Conservation (phyloP, 2,329 filamentous ascomycete genomes). For the Cryphonectria naterciae region DNA sequence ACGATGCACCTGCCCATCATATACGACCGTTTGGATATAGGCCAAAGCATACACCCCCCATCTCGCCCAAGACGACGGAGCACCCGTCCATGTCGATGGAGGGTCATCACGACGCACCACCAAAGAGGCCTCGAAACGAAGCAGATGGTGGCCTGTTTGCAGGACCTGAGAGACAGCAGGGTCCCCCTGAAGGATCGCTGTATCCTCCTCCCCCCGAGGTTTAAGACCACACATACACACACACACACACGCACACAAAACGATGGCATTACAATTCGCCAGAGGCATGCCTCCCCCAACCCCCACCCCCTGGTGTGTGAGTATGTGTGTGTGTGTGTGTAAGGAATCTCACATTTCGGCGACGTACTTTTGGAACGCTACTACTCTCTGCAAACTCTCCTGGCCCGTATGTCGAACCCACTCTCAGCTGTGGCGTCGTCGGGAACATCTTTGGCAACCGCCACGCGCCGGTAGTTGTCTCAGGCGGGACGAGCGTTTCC, state of each 20-base stretch:
- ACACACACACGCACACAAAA: too few species aligned
- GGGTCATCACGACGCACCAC: conserved; percentile 36
- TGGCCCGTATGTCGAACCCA: conserved; percentile 38
- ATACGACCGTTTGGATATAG: conserved; percentile 42
- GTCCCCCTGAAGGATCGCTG: conserved; percentile 42
- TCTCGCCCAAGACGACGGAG: conserved; percentile 51
- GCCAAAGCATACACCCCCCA: conserved; percentile 50
- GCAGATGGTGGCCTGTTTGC: conserved; percentile 45
- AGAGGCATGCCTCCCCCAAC: conserved; percentile 31
- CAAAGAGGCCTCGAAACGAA: conserved; percentile 56
- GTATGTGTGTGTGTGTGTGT: conserved; percentile 52
- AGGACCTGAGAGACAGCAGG: conserved; percentile 42
- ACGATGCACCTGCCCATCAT: conserved; percentile 43
- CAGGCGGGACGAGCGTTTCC: background rate
- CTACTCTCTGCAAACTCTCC: background rate
- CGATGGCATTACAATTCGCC: conserved; percentile 37
- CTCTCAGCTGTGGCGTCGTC: conserved; percentile 10
- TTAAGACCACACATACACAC: conserved; percentile 47
- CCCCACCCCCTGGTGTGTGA: conserved; percentile 30
- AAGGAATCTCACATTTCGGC: conserved; percentile 47
- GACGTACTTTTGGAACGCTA: background rate
- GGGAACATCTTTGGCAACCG: conserved; percentile 8
- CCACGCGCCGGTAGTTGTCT: conserved; percentile 11
- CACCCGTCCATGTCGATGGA: conserved; percentile 36
- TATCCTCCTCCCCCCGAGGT: conserved; percentile 52